A percentile compares a stretch with the other conserved stretches of the same genome.
Conservation (phyloP, 2,329 filamentous ascomycete species). For the Ophiostoma piceae region DNA sequence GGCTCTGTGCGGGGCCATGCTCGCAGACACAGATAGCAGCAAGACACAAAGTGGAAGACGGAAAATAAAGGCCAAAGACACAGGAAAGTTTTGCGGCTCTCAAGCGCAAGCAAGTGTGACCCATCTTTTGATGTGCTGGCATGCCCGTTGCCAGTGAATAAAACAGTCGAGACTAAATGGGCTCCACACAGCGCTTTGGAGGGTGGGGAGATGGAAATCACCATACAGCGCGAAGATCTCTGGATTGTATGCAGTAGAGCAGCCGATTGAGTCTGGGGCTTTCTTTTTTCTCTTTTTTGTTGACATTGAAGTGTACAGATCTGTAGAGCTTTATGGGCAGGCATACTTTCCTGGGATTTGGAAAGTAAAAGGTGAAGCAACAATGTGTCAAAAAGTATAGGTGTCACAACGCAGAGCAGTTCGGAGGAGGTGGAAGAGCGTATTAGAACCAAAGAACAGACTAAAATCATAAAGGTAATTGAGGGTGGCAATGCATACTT, state of each 20-base stretch:
- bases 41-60: slow-evolving; percentile 36
- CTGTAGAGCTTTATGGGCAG: background rate
- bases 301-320: background rate
- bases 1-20: slow-evolving; percentile 6
- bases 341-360: background rate
- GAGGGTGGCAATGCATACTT: background rate
- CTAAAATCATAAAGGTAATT: background rate
- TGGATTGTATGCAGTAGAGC: slow-evolving; percentile 26
- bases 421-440: background rate
- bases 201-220: slow-evolving; percentile 30
- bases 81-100: slow-evolving; percentile 59
- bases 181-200: slow-evolving; percentile 55
- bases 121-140: slow-evolving; percentile 86
- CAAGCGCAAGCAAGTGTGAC: slow-evolving; percentile 53
- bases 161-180: slow-evolving; percentile 54
- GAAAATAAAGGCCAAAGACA: slow-evolving; percentile 44
- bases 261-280: slow-evolving; percentile 28
- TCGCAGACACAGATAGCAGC: slow-evolving; percentile 34
- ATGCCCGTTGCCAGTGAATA: slow-evolving; percentile 74
- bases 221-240: slow-evolving; percentile 42
- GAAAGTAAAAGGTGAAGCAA: background rate
- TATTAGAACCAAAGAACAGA: background rate
- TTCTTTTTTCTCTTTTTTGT: background rate
- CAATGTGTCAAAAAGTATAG: background rate
- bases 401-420: background rate